Evolutionary conservation across 2,329 filamentous ascomycete genomes (phyloP).

Genomic region (Trichophyton schoenleinii): DNA sequence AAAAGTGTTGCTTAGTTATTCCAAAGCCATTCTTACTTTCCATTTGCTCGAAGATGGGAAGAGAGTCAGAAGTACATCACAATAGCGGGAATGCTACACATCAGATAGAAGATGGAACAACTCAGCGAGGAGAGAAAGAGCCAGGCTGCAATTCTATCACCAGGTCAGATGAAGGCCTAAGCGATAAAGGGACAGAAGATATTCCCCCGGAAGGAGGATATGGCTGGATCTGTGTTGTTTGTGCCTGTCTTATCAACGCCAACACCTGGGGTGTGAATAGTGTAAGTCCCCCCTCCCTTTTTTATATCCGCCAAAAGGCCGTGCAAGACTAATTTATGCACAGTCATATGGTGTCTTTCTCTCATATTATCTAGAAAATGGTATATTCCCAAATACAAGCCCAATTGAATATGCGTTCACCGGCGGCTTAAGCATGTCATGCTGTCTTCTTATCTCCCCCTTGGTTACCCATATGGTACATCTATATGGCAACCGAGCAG

Average conservation of each 20-base stretch:
- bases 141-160: not conserved
- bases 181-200: conserved; percentile 24
- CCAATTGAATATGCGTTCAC: conserved; percentile 48
- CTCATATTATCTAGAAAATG: conserved; percentile 44
- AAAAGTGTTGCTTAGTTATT: not conserved
- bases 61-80: not conserved
- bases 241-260: conserved; percentile 47
- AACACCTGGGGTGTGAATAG: conserved; percentile 67
- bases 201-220: conserved; percentile 44
- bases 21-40: not conserved
- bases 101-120: not conserved
- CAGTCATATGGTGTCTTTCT: conserved; percentile 47
- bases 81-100: not conserved
- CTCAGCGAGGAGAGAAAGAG: not conserved
- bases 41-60: not conserved
- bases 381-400: conserved; percentile 44
- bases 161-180: not conserved
- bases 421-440: conserved; percentile 47
- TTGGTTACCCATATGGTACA: conserved; percentile 44
- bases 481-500: conserved; percentile 40
- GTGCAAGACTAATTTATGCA: not conserved
- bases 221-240: conserved; percentile 49
- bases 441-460: conserved; percentile 45
- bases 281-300: conserved; percentile 26
- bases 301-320: not conserved